Evolutionary conservation across 108 stramenopile genomes (phyloP).

Genomic region (Conticribra guillardii): DNA sequence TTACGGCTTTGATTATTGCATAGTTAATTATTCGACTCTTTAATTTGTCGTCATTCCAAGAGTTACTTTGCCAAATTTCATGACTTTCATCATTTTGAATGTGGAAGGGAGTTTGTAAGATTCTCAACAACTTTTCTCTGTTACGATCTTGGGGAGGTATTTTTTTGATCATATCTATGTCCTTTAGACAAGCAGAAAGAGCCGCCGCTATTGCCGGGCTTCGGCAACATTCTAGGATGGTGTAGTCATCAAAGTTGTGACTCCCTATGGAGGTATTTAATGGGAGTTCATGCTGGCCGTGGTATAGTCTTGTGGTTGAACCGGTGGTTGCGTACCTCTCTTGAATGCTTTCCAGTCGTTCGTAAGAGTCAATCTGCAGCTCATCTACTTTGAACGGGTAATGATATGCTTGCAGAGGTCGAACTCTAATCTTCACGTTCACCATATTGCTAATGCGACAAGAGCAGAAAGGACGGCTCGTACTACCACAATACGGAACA

Average conservation of each 20-base stretch:
- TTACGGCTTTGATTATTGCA: slow-evolving; percentile 50
- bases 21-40: slow-evolving; percentile 47
- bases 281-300: slow-evolving; percentile 41
- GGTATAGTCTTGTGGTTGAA: slow-evolving; percentile 35
- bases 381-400: slow-evolving; percentile 43
- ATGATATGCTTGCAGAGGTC: slow-evolving; percentile 47
- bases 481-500: too few relatives aligned
- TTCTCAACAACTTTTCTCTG: slow-evolving; percentile 19
- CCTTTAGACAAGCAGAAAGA: slow-evolving; percentile 54
- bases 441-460: slow-evolving; percentile 37
- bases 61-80: slow-evolving; percentile 28
- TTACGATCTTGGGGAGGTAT: slow-evolving; percentile 31
- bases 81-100: slow-evolving; percentile 22
- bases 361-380: slow-evolving; percentile 40
- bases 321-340: slow-evolving; percentile 39
- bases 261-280: slow-evolving; percentile 55
- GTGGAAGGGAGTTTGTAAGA: slow-evolving; percentile 30
- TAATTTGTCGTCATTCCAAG: slow-evolving; percentile 47
- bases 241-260: slow-evolving; percentile 53
- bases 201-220: slow-evolving; percentile 46
- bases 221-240: slow-evolving; percentile 53
- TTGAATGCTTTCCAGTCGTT: slow-evolving; percentile 51
- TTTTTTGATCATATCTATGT: slow-evolving; percentile 43
- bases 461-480: too few relatives aligned
- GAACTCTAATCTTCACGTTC: slow-evolving; percentile 36